Evolutionary conservation across 306 rosid species (phyloP), one percentile per base, ranked within the genome.

Genomic region (Quercus glauca): DNA sequence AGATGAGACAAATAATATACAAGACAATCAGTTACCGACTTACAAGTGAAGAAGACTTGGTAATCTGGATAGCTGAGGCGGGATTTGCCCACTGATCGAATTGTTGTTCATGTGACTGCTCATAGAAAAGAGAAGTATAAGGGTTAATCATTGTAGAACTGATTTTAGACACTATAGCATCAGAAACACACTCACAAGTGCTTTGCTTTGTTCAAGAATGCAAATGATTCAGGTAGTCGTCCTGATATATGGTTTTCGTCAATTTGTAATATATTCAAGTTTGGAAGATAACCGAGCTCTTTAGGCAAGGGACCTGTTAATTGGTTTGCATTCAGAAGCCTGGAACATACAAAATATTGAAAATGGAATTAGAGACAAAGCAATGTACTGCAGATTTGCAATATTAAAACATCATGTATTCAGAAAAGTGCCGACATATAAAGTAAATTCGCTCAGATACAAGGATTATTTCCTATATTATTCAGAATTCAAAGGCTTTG

Each of bases 71-170:
- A 96, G 88, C 85, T 85, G 96, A 2, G 83, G 80, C 43, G 98
- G 97, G 77, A 96, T 89, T 78, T 81, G 90, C 55, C 98, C 99
- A 21, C 93, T 91, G 33, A 96, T 83, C 73, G 99, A 96, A 80
- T 96, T 96, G 90, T 96, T 93, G 88, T 96, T 96, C 98, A 96
- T 93, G 90, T 96, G 96, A 88, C 99, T 96, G 93, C 58, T 51
- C 79, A 90, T 84, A 81, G 76, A 35, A 69, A 72, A 65, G 69
- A 52, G 52, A n/a, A 74, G 65, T 37, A 56, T 23, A 60, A 52
- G 55, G 76, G 53, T 59, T 69, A 37, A 37, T 37, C 79, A 69
- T 63, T 67, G 11, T 5, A 69, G 35, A 18, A 33, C 28, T 45
- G 58, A 59, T 73, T 67, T 52, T 78, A 78, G 76, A 74, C 67